Percentiles rank a stretch among this genome's conserved stretches.
These are phyloP conservation scores for Chamaecyparis obtusa DNA, from an alignment of 75 land plant species.

Conservation along the genomic window DNA sequence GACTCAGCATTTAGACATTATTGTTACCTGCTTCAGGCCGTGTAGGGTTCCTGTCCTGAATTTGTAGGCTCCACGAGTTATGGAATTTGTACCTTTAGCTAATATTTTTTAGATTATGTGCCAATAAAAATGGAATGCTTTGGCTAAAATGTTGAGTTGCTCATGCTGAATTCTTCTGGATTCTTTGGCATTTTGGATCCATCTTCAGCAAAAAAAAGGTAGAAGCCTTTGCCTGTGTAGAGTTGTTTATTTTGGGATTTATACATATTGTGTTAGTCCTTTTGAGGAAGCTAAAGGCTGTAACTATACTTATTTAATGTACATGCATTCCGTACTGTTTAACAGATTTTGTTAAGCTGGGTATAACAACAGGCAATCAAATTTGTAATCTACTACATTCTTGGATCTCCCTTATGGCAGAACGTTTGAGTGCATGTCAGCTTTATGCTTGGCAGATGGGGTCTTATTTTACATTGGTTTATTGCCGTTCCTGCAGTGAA, in stretches of 20 bases:
- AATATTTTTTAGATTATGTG: neutral
- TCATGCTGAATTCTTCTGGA: no score
- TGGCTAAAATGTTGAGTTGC: neutral
- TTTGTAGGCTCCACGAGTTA: neutral
- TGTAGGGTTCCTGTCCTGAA: neutral
- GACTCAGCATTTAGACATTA: neutral
- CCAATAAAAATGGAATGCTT: conserved; percentile 1
- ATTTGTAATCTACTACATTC: neutral
- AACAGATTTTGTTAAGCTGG: conserved; percentile 4
- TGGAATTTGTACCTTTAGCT: conserved; percentile 6
- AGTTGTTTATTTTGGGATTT: neutral
- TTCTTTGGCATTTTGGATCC: no score
- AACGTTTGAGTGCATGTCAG: neutral
- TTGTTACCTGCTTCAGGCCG: neutral
- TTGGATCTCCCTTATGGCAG: neutral
- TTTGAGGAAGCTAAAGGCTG: neutral
- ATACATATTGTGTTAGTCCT: neutral
- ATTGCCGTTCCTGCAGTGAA: neutral
- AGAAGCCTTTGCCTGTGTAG: no score
- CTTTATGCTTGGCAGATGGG: neutral
- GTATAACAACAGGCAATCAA: neutral
- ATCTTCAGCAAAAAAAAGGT: no score
- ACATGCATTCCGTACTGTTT: neutral
- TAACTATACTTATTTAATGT: neutral
- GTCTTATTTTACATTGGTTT: neutral